A percentile compares a stretch with the other conserved stretches of the same genome.
Conservation (phyloP, 805 yeast genomes). For the Pichia deserticola region DNA sequence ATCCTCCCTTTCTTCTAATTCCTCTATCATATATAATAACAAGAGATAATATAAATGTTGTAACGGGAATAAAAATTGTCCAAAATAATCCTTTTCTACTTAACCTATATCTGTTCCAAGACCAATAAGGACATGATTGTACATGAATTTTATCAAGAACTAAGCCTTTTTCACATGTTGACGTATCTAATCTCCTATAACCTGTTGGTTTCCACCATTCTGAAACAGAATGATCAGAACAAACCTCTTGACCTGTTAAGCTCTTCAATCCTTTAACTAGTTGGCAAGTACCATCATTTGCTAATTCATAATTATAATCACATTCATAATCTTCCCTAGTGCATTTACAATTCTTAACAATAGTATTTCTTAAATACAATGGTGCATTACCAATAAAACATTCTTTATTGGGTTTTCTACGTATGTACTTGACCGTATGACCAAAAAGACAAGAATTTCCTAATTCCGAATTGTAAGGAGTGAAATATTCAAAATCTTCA, state of each 20-base stretch:
- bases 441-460: slow-evolving; percentile 59
- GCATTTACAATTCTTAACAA: slow-evolving; percentile 68
- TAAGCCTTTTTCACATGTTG: slow-evolving; percentile 81
- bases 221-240: slow-evolving; percentile 47
- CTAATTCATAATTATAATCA: slow-evolving; percentile 74
- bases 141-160: slow-evolving; percentile 57
- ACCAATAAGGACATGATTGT: slow-evolving; percentile 44
- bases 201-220: slow-evolving; percentile 89
- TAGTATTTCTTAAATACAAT: slow-evolving; percentile 47
- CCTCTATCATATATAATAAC: slow-evolving; percentile 78
- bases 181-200: slow-evolving; percentile 74
- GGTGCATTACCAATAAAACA: slow-evolving; percentile 70
- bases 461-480: slow-evolving; percentile 44
- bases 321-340: slow-evolving; percentile 87
- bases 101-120: slow-evolving; percentile 71
- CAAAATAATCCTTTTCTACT: slow-evolving; percentile 47
- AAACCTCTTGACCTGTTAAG: slow-evolving; percentile 52
- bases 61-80: slow-evolving; percentile 52
- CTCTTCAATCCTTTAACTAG: slow-evolving; percentile 67
- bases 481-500: slow-evolving; percentile 59
- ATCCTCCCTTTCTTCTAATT: slow-evolving; percentile 70
- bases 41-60: slow-evolving; percentile 41
- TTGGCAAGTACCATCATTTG: slow-evolving; percentile 75
- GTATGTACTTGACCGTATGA: slow-evolving; percentile 52
- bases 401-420: slow-evolving; percentile 47